Conservation (phyloP, 768 basidiomycete species). For the Amanita exitialis region DNA sequence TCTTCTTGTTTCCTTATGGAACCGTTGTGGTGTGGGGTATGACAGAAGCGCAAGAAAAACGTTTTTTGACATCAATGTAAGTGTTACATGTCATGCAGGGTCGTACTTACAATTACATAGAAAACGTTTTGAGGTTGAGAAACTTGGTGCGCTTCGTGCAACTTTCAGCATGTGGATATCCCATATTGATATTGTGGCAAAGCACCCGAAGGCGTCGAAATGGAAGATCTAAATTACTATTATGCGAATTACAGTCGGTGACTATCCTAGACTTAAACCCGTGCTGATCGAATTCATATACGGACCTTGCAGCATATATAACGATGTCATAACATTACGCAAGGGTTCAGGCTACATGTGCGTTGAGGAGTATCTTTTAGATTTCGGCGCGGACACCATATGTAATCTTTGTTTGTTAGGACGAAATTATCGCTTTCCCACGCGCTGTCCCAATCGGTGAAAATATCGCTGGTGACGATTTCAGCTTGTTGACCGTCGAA, state of each 20-base stretch:
- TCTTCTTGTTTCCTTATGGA: conserved; percentile 91
- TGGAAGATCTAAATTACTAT: conserved; percentile 96
- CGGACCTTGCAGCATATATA: conserved; percentile 61
- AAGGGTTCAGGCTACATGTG: conserved; percentile 95
- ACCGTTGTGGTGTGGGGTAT: conserved; percentile 98
- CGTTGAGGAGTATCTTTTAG: conserved; percentile 17
- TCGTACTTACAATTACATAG: conserved; percentile 28
- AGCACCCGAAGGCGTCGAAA: conserved; percentile 87
- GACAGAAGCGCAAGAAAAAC: conserved; percentile 86
- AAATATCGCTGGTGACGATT: conserved; percentile 72
- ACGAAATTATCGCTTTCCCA: conserved; percentile 93
- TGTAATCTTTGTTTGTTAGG: conserved; percentile 33
- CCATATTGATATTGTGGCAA: conserved; percentile 3
- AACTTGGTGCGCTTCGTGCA: conserved; percentile 39
- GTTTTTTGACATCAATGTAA: conserved; percentile 86
- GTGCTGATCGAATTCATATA: conserved; percentile 1
- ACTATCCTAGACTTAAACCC: conserved; percentile 13
- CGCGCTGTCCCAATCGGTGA: conserved; percentile 92
- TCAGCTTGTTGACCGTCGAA: neutral
- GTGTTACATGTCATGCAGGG: conserved; percentile 18
- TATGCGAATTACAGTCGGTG: conserved; percentile 95
- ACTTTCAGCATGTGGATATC: conserved; percentile 1
- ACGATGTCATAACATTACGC: conserved; percentile 92
- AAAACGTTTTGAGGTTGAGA: conserved; percentile 91
- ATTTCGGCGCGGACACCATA: conserved; percentile 8